Evolutionary conservation across 139 green algal species (phyloP).

Genomic region (Penium margaritaceum): DNA sequence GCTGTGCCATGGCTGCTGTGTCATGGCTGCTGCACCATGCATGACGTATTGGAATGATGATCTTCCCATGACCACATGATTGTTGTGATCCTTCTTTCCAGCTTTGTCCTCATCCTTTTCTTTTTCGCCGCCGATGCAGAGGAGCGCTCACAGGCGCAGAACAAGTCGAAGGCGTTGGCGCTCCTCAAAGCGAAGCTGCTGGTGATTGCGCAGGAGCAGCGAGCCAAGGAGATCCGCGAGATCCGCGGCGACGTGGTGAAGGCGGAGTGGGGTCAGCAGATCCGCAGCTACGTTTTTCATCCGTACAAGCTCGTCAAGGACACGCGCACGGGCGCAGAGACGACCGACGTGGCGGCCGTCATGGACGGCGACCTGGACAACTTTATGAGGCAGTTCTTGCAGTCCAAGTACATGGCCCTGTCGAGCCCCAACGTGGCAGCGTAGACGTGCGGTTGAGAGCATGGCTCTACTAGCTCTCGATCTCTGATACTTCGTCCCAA

Average conservation of each 20-base stretch:
- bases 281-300: slow-evolving; percentile 94
- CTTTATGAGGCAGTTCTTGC: slow-evolving; percentile 39
- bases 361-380: slow-evolving; percentile 65
- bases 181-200: slow-evolving; percentile 62
- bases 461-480: no score
- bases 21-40: no score
- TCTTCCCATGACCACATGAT: no score
- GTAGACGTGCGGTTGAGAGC: no score
- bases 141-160: slow-evolving; percentile 68
- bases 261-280: slow-evolving; percentile 92
- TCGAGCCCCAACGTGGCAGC: no score
- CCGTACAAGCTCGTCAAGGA: slow-evolving; percentile 95
- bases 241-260: slow-evolving; percentile 84
- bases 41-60: no score
- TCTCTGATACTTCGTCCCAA: no score
- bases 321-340: slow-evolving; percentile 62
- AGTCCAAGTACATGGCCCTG: no score
- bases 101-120: no score
- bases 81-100: no score
- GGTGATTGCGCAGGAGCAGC: slow-evolving; percentile 76
- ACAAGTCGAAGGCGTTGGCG: slow-evolving; percentile 50
- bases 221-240: slow-evolving; percentile 61
- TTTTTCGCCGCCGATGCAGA: no score
- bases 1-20: no score
- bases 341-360: slow-evolving; percentile 48